phyloP scores from a whole-genome alignment of 139 green algal species.

The Coelastrella sp. region DNA sequence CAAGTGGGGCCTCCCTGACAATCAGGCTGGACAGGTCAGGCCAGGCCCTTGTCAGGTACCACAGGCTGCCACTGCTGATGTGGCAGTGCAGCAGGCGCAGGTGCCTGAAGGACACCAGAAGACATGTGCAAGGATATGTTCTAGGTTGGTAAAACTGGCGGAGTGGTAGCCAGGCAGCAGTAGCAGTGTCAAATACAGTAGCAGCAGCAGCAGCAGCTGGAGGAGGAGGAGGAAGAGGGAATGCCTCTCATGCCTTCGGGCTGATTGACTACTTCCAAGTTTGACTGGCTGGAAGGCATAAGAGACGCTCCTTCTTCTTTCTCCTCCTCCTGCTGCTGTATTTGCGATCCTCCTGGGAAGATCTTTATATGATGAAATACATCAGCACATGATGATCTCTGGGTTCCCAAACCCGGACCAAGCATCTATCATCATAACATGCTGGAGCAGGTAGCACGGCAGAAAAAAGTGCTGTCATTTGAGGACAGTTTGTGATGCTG shows the following conservation, averaged over 20 bases:
- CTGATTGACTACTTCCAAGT: no score
- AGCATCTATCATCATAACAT: not conserved
- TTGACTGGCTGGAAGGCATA: no score
- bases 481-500: not conserved
- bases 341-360: no score
- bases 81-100: not conserved
- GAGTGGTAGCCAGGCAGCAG: no score
- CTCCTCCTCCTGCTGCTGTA: slow-evolving; percentile 13
- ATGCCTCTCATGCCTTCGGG: not conserved
- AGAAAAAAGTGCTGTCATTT: not conserved
- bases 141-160: no score
- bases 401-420: not conserved
- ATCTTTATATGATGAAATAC: not conserved
- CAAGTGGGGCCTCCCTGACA: slow-evolving; percentile 10
- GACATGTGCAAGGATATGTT: no score
- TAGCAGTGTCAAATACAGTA: not conserved
- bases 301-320: not conserved
- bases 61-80: not conserved
- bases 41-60: not conserved
- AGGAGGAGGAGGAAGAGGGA: no score
- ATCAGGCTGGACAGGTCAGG: slow-evolving; percentile 23
- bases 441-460: not conserved
- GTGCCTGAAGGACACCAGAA: not conserved
- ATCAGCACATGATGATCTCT: not conserved
- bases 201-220: no score